These are phyloP conservation scores for Pichia nakasei DNA, from an alignment of 805 yeast species.

Conservation along the genomic window DNA sequence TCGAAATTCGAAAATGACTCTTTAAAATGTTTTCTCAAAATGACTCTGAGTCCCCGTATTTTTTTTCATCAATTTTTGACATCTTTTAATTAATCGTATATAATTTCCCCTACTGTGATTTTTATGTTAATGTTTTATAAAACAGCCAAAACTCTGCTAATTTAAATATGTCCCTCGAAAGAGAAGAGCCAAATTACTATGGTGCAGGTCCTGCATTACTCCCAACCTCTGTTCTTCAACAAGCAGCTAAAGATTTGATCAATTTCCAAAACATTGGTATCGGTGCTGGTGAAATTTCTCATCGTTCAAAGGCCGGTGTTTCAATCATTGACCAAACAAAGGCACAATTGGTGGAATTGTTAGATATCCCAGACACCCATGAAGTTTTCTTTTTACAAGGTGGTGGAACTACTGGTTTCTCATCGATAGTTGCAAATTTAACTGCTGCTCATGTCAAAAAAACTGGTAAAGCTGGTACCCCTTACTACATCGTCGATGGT, in stretches of 20 bases:
- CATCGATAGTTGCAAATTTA: slow-evolving; percentile 77
- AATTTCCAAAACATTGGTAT: slow-evolving; percentile 62
- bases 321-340: slow-evolving; percentile 72
- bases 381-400: slow-evolving; percentile 95
- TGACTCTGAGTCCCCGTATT: too few species aligned
- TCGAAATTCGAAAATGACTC: too few species aligned
- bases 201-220: slow-evolving; percentile 99
- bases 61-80: too few species aligned
- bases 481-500: slow-evolving; percentile 87
- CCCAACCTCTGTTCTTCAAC: slow-evolving; percentile 75
- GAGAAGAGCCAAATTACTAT: slow-evolving; percentile 73
- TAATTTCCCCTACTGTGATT: background rate
- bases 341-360: slow-evolving; percentile 50
- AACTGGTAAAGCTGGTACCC: slow-evolving; percentile 68
- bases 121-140: background rate
- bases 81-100: too few species aligned
- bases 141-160: too few species aligned
- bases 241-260: slow-evolving; percentile 79
- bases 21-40: too few species aligned
- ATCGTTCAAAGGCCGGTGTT: slow-evolving; percentile 79
- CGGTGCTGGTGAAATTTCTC: slow-evolving; percentile 95
- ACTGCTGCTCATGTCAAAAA: slow-evolving; percentile 57
- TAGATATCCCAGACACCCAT: slow-evolving; percentile 81
- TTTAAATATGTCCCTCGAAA: slow-evolving; percentile 42
- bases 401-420: slow-evolving; percentile 95